A percentile compares a stretch with the other conserved stretches of the same genome.
Evolutionary conservation across 495 filamentous ascomycete species (phyloP).

Genomic region (Clavariopsis aquatica): DNA sequence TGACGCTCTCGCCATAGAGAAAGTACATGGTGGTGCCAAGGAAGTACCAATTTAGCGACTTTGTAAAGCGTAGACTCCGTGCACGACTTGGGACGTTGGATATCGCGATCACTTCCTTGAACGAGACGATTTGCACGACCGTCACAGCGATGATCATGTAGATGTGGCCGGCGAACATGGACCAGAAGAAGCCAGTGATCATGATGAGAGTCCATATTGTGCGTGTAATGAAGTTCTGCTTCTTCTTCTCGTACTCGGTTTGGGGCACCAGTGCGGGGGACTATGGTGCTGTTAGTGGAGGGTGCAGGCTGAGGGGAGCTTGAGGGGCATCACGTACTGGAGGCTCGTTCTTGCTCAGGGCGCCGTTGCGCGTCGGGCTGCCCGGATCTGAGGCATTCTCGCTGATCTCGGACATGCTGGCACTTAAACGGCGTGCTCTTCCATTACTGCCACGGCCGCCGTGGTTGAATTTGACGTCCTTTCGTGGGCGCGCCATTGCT

Average conservation of each 20-base stretch:
- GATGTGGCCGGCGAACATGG: conserved; percentile 92
- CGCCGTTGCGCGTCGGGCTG: conserved; percentile 55
- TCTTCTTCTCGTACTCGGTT: conserved; percentile 96
- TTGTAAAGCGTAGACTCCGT: conserved; percentile 88
- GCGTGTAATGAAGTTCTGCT: conserved; percentile 93
- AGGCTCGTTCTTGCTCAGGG: conserved; percentile 47
- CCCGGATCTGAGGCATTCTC: conserved; percentile 68
- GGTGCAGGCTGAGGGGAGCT: neutral
- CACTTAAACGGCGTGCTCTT: conserved; percentile 57
- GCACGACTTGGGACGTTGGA: conserved; percentile 90
- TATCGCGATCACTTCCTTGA: conserved; percentile 99
- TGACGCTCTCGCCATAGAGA: conserved; percentile 95
- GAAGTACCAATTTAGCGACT: conserved; percentile 98
- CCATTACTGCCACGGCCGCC: conserved; percentile 55
- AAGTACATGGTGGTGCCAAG: conserved; percentile 99
- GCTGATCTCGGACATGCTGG: conserved; percentile 78
- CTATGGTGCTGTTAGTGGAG: conserved; percentile 14
- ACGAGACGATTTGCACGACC: conserved; percentile 91
- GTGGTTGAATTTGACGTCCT: conserved; percentile 82
- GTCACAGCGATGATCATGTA: conserved; percentile 93
- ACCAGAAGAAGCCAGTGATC: conserved; percentile 88
- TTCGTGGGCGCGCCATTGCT: conserved; percentile 71
- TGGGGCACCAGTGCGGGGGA: conserved; percentile 19
- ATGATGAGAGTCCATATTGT: conserved; percentile 98
- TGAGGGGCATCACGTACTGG: conserved; percentile 39